Evolutionary conservation across 2,329 filamentous ascomycete genomes (phyloP), one percentile per base, ranked within the genome.

Genomic region (Didymella glomerata): DNA sequence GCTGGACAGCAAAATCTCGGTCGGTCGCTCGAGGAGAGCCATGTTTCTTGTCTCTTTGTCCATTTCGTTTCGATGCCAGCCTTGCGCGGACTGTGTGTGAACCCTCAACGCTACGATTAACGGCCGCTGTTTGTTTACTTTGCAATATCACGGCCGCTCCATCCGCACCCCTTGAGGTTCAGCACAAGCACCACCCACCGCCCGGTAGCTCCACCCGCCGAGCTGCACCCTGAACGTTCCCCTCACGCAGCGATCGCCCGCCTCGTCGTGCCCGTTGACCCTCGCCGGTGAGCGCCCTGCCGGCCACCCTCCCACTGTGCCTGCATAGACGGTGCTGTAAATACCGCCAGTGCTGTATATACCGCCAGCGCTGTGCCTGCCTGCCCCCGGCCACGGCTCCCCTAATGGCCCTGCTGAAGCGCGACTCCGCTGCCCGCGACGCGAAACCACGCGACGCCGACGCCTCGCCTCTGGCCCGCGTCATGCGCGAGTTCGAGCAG

Each of bases 401-500:
- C 48, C 62, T 68, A 64, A 74, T 74, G 73, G 71, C 71, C 62
- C 61, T 65, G 40, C 63, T 68, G 48, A 69, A 73, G 63, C 65
- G 61, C 59, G 64, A 70, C 48, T 6, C 50, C 32, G 62, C 62
- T 46, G 60, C 55, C 61, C 62, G 50, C 63, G 65, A 67, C 54
- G 63, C 68, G 13, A 58, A 58, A 41, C 49, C 49, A 20, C 45
- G 10, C 38, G 49, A 41, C 38, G 38, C 57, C 49, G 52, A 46
- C 46, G 47, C 54, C 32, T 64, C 68, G 34, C 60, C 64, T 55
- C 66, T 74, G 58, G 68, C 66, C 40, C 71, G 68, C 28, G 67
- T 74, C 27, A 70, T 74, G 73, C 71, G 68, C 64, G 70, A 74
- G 57, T 75, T 73, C 55, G 66, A 75, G 48, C 68, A 74, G 57